Conservation (phyloP, 352 stramenopile species). For the Pseudoperonospora humuli region DNA sequence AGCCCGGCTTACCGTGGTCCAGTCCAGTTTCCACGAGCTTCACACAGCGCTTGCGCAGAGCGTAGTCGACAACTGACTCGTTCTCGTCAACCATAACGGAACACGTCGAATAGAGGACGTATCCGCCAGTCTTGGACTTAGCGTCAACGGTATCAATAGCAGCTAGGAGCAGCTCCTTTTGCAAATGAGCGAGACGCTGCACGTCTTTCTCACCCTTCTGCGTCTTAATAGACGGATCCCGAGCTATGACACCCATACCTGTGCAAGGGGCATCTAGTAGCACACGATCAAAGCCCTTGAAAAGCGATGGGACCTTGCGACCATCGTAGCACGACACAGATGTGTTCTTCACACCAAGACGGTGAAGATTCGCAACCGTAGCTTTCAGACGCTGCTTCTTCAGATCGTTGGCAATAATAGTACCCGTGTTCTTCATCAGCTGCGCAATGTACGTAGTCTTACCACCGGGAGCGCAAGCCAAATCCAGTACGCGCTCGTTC, state of each 20-base stretch:
- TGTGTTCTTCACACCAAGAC: constrained; percentile 97
- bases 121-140: constrained; percentile 93
- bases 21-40: constrained; percentile 97
- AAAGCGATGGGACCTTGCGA: constrained; percentile 88
- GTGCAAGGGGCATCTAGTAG: constrained; percentile 98
- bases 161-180: constrained; percentile 98
- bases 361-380: constrained; percentile 98
- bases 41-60: constrained; percentile 96
- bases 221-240: constrained; percentile 98
- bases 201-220: constrained; percentile 93
- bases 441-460: constrained; percentile 99
- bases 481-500: constrained; percentile 96
- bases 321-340: constrained; percentile 97
- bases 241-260: constrained; percentile 96
- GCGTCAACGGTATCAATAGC: constrained; percentile 97
- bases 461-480: constrained; percentile 96
- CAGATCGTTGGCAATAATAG: constrained; percentile 98
- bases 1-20: constrained; percentile 92
- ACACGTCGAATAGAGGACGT: constrained; percentile 99
- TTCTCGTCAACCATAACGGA: constrained; percentile 91
- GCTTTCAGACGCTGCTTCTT: constrained; percentile 96
- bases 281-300: constrained; percentile 96
- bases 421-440: constrained; percentile 99
- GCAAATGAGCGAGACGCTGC: constrained; percentile 90
- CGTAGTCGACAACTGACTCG: constrained; percentile 98